Conservation (phyloP, 768 basidiomycete species). For the Tylopilus cervinicoccineus region DNA sequence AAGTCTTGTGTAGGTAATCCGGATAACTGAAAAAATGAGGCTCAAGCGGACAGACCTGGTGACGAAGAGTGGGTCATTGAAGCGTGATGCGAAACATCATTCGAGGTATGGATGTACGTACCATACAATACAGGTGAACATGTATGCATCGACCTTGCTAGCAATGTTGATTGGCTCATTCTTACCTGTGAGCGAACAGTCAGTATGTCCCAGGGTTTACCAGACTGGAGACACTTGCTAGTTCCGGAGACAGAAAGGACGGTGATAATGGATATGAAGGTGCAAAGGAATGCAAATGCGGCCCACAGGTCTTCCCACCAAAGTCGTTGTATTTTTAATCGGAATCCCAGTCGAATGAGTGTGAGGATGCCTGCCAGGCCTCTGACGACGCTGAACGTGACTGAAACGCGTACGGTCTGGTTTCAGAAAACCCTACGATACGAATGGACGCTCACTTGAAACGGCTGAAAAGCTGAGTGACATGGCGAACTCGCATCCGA, state of each 20-base stretch:
- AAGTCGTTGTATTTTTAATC: slow-evolving; percentile 11
- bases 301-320: slow-evolving; percentile 25
- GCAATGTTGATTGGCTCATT: not conserved
- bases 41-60: slow-evolving; percentile 20
- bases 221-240: not conserved
- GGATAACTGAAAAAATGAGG: slow-evolving; percentile 10
- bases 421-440: not conserved
- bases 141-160: slow-evolving; percentile 2
- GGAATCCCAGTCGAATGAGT: slow-evolving; percentile 9
- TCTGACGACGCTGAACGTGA: not conserved
- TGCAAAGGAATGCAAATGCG: not conserved
- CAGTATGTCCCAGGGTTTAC: not conserved
- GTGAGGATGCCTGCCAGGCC: not conserved
- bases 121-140: slow-evolving; percentile 12
- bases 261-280: not conserved
- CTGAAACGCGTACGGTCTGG: not conserved
- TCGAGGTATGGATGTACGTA: not conserved
- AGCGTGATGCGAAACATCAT: not conserved
- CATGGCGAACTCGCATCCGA: too few relatives aligned
- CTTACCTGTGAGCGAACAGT: not conserved
- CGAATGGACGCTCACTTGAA: not conserved
- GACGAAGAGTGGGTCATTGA: not conserved
- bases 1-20: not conserved
- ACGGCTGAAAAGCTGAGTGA: not conserved
- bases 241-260: not conserved